Evolutionary conservation across 2,329 filamentous ascomycete genomes (phyloP), one percentile per base, ranked within the genome.

Genomic region (Cryoendolithus antarcticus): DNA sequence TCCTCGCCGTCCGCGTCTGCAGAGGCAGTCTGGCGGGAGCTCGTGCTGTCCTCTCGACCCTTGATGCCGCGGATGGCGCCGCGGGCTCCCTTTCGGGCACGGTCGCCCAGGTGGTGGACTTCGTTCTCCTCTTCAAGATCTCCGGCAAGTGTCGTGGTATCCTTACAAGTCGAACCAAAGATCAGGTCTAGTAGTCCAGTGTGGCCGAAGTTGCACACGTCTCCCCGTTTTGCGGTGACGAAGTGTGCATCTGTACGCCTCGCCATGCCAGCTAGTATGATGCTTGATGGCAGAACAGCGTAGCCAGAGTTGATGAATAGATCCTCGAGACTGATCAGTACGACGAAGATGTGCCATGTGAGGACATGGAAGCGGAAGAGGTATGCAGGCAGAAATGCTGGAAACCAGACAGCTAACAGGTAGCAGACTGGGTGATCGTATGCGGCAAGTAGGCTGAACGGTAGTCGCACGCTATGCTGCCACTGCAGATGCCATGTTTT

Each of bases 221-320:
- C 39, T 48, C 45, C 57, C 56, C 55, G 43, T 58, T 53, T 38
- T 13, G 29, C 45, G 4, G 50, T 47, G 12, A 48, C 39, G 53
- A 79, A 77, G 51, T 82, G 78, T 3, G 66, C 63, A 45, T 79
- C 74, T 0, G 62, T 67, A 5, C 73, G 62, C 24, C 72, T 65
- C 9, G 74, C 74, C 59, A 78, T 74, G 2, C 74, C 72, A 3
- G 65, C 62, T 6, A 78, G 56, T 49, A 78, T 65, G 48, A 77
- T 73, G 6, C 63, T 70, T 2, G 71, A 73, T 2, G 74, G 73
- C 38, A 77, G 59, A 4, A 75, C 62, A n/a, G 67, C 72, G 59
- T 86, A 86, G 0, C 81, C 80, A 0, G 75, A 82, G 59, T 75
- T 75, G 56, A 76, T 65, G 35, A 84, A 62, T 0, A 75, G 75